These are phyloP conservation scores for Theileria orientalis DNA, from an alignment of 169 alveolate species.

Conservation along the genomic window DNA sequence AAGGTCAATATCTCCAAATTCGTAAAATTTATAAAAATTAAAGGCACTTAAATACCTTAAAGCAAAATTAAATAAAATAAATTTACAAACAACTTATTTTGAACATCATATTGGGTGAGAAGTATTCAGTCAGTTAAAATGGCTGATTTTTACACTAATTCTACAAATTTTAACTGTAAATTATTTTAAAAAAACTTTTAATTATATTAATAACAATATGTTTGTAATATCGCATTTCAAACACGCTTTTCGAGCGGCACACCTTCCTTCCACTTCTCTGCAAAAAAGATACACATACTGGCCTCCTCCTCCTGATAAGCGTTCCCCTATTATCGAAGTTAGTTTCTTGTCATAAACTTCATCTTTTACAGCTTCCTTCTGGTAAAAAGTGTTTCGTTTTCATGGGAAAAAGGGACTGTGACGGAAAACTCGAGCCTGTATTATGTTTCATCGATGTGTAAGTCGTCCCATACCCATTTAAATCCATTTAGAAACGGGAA, in stretches of 20 bases:
- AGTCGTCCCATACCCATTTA: background rate
- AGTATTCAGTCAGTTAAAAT: background rate
- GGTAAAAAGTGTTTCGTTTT: conserved; percentile 76
- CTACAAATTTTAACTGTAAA: too few relatives aligned
- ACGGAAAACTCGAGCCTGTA: conserved; percentile 79
- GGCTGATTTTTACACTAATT: too few relatives aligned
- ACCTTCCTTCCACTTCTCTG: background rate
- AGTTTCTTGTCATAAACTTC: conserved; percentile 8
- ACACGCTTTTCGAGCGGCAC: background rate
- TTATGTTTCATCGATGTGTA: conserved; percentile 75
- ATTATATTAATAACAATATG: background rate
- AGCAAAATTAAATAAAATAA: too few relatives aligned
- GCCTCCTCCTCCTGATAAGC: conserved; percentile 73
- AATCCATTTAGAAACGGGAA: conserved; percentile 40
- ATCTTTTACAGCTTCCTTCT: conserved; percentile 67
- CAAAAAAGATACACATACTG: conserved; percentile 62
- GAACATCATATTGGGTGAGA: background rate
- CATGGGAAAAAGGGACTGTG: conserved; percentile 77
- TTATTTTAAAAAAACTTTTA: too few relatives aligned
- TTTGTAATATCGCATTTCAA: background rate
- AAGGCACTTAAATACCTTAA: too few relatives aligned
- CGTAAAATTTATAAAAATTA: too few relatives aligned
- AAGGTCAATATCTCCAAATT: too few relatives aligned
- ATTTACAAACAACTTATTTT: background rate
- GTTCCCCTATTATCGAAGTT: conserved; percentile 54